These are phyloP conservation scores for Exophiala mesophila DNA, from an alignment of 2,329 filamentous ascomycete genomes.

Conservation along the genomic window DNA sequence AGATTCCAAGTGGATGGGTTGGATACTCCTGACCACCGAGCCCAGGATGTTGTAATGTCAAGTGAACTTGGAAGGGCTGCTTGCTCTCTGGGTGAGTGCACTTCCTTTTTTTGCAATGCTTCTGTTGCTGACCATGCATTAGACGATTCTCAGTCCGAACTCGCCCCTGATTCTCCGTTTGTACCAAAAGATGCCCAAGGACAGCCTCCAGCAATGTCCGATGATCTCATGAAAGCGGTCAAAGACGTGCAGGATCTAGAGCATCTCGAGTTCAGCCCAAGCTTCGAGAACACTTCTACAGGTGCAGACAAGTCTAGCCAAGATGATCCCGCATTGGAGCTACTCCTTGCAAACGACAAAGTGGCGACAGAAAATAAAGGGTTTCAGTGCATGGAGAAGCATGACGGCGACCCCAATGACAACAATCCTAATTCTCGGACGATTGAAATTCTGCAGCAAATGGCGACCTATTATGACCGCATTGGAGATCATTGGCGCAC, in stretches of 20 bases:
- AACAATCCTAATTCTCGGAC: slow-evolving; percentile 69
- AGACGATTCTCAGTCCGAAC: no score
- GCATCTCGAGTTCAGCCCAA: not conserved
- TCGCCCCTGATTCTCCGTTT: no score
- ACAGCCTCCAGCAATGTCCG: not conserved
- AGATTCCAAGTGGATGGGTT: slow-evolving; percentile 51
- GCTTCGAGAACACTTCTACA: slow-evolving; percentile 3
- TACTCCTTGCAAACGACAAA: not conserved
- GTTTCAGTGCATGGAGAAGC: slow-evolving; percentile 58
- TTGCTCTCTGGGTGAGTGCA: no score
- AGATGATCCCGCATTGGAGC: slow-evolving; percentile 3
- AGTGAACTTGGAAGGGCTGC: no score
- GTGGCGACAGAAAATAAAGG: slow-evolving; percentile 31
- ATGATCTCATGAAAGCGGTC: slow-evolving; percentile 32
- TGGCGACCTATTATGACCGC: slow-evolving; percentile 71
- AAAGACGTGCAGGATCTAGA: slow-evolving; percentile 9
- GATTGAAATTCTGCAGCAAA: slow-evolving; percentile 70
- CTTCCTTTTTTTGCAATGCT: no score
- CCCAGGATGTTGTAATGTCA: no score
- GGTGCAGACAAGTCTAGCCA: not conserved
- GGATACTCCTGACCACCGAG: not conserved
- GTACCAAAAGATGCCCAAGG: no score
- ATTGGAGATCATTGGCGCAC: slow-evolving; percentile 74
- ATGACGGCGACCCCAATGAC: slow-evolving; percentile 39
- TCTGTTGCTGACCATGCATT: no score